Base-by-base conservation (phyloP, 176 grass and related monocot species). In the Rhynchospora breviuscula region DNA sequence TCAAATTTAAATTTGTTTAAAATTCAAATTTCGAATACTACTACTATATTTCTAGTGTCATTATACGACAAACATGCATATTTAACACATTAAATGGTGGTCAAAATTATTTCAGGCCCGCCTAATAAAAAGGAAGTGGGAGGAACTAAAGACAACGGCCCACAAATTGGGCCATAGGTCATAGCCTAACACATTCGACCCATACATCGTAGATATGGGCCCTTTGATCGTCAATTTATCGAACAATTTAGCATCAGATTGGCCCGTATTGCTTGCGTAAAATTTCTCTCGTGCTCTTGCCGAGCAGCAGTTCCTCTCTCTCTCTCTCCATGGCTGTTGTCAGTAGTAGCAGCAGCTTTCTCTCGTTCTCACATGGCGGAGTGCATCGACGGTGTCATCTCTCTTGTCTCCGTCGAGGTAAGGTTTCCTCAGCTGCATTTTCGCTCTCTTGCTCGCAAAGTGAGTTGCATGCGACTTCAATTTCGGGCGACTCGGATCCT, bases 301-400 rank as follows among this genome's bases (percentile, higher is more conserved):
- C 44, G 18, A 5, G 6, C 15, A 40, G 9, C 23, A 65, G 59
- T 62, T 62, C 19, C 52, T 43, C 9, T 6, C 51, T 43, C 5
- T 11, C 51, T 33, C 13, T 65, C 49, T 67, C 61, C 9, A 67
- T 79, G 82, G 90, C 88, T 88, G 87, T 82, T 85, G 84, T 86
- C 47, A 59, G 82, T 6, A 18, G 63, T 13, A 75, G 71, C 62
- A 87, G 58, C 77, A 58, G 77, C 84, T 51, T 80, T 29, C 84
- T 85, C 71, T 89, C 86, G 52, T 74, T 82, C 19, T 45, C 85
- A 14, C 46, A 78, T 71, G 64, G 73, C 35, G 83, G 81, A 63
- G 17, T 63, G 8, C 11, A 81, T 31, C 17, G 17, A 59, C 58
- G 79, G 58, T 45, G 40, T 29, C 48, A 45, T 62, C 70, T 84